Base-by-base conservation (phyloP, 306 rosid species). In the Phaseolus lunatus region DNA sequence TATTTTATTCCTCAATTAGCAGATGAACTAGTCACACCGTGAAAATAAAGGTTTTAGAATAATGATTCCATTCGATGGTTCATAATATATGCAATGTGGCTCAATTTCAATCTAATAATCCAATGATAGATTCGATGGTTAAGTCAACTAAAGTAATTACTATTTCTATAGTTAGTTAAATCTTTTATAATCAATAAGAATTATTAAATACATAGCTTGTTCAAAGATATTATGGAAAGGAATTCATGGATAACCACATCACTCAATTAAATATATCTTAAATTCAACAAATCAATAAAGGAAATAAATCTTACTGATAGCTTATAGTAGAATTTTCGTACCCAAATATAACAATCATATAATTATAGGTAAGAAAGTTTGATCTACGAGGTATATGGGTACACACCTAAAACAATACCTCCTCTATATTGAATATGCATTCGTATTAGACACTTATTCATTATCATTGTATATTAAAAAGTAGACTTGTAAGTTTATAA, bases 21-120 rank as follows among this genome's bases (percentile, higher is more conserved):
- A 64, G 66, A 56, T 75, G 76, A 56, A 79, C 43, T 52, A 29
- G 49, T 56, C 24, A 23, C 56, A 27, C 27, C 2, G 2, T 24
- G 15, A 31, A 23, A 0, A 63, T 15, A 35, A 0, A 2, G 7
- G 7, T 9, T 19, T 18, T 35, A 7, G 67, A 10, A 14, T 29
- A 2, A 2, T 23, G 67, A 59, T 26, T 59, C 12, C 20, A 27
- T 59, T 6, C 8, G 6, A 27, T 59, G 18, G 5, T 27, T 27
- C 27, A 24, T 24, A 24, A 24, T 9, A 59, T 27, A 27, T 26
- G 66, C 19, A 27, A 27, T 15, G 43, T 13, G 26, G 5, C 64
- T 23, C 64, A 3, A 24, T 58, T 13, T 10, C 4, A 23, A 58
- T 26, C 3, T 9, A 14, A 26, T 24, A 9, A 58, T 9, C 26